Conservation (phyloP, 148 eudicot species). For the Cornus kousa region DNA sequence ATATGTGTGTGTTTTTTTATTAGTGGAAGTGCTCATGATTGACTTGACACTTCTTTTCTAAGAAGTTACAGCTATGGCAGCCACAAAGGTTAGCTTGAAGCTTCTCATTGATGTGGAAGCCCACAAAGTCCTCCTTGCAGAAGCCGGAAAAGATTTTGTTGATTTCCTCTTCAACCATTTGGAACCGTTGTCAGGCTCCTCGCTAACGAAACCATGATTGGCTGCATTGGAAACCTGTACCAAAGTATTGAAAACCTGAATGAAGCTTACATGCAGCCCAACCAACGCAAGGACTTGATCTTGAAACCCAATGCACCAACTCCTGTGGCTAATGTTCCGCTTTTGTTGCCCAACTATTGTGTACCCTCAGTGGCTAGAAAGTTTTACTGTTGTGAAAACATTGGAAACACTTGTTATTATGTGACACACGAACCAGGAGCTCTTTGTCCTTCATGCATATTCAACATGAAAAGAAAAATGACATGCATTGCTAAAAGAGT, state of each 20-base stretch:
- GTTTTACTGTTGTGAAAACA: no score
- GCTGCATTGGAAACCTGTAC: slow-evolving; percentile 24
- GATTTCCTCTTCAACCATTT: no score
- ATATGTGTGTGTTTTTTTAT: no score
- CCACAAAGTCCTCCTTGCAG: slow-evolving; percentile 23
- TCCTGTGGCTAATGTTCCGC: neutral
- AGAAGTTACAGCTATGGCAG: no score
- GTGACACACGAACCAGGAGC: no score
- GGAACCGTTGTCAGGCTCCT: slow-evolving; percentile 14
- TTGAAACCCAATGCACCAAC: slow-evolving; percentile 14
- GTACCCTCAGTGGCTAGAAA: no score
- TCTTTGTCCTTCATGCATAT: no score
- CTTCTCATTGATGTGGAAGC: slow-evolving; percentile 15
- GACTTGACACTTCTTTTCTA: no score
- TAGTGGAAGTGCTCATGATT: no score
- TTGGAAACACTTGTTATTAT: no score
- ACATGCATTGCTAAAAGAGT: no score
- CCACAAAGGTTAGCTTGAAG: slow-evolving; percentile 11
- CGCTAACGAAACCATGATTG: slow-evolving; percentile 2
- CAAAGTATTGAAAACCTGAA: slow-evolving; percentile 21
- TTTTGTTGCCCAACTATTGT: neutral
- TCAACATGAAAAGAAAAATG: no score
- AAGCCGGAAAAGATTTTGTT: neutral
- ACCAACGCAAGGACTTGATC: slow-evolving; percentile 11
- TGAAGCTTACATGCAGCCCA: slow-evolving; percentile 18